Evolutionary conservation across 2,329 filamentous ascomycete genomes (phyloP).

Genomic region (Diaporthe sp.): DNA sequence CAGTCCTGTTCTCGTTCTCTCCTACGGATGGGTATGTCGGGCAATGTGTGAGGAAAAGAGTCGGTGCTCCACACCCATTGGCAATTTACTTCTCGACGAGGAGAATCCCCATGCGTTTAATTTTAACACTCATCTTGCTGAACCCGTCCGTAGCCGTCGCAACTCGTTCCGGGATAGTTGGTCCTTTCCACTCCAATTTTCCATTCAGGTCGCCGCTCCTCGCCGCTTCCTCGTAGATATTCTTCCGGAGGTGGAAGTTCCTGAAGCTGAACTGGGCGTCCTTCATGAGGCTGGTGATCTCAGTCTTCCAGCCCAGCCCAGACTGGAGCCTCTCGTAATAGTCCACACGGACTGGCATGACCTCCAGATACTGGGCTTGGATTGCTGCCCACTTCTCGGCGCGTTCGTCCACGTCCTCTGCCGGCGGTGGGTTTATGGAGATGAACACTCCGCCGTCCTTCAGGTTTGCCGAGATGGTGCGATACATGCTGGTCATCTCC

Average conservation of each 20-base stretch:
- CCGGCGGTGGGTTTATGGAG: slow-evolving; percentile 45
- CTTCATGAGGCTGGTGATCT: slow-evolving; percentile 20
- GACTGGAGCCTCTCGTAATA: slow-evolving; percentile 37
- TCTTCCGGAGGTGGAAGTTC: slow-evolving; percentile 48
- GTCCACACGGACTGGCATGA: slow-evolving; percentile 28
- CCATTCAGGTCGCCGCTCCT: slow-evolving; percentile 48
- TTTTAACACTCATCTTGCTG: slow-evolving; percentile 23
- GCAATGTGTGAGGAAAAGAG: no score
- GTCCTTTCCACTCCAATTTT: slow-evolving; percentile 46
- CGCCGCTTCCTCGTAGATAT: slow-evolving; percentile 49
- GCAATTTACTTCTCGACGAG: slow-evolving; percentile 34
- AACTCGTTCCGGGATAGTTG: slow-evolving; percentile 43
- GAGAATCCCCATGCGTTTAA: slow-evolving; percentile 33
- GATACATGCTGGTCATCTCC: slow-evolving; percentile 52
- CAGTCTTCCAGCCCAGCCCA: slow-evolving; percentile 39
- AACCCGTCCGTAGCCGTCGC: slow-evolving; percentile 25
- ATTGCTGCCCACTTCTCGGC: slow-evolving; percentile 12
- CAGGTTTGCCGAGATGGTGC: slow-evolving; percentile 53
- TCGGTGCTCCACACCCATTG: background rate
- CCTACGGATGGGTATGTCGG: background rate
- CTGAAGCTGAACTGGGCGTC: slow-evolving; percentile 46
- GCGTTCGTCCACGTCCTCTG: slow-evolving; percentile 39
- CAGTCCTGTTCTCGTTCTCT: no score
- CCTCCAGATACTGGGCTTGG: background rate
- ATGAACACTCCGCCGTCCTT: slow-evolving; percentile 52